Evolutionary conservation across 768 basidiomycete genomes (phyloP).

Genomic region (Xerocomus brunneocitrinus): DNA sequence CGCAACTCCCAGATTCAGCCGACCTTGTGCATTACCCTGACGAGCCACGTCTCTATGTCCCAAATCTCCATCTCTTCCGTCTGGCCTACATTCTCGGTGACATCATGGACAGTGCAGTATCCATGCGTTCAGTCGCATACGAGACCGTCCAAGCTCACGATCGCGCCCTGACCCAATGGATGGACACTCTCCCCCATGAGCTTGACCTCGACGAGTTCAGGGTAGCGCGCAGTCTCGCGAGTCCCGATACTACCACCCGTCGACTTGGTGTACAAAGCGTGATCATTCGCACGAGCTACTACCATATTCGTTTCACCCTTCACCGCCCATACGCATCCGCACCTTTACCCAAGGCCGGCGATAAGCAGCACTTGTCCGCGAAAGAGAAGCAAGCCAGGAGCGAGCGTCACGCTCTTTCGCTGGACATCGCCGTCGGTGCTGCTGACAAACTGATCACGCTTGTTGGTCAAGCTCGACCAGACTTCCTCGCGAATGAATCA

Average conservation of each 20-base stretch:
- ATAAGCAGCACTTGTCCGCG: conserved; percentile 30
- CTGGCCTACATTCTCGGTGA: conserved; percentile 78
- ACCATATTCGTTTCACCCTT: conserved; percentile 81
- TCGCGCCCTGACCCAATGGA: conserved; percentile 66
- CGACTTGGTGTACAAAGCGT: conserved; percentile 78
- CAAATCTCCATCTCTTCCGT: conserved; percentile 70
- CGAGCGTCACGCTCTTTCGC: conserved; percentile 50
- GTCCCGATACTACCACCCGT: conserved; percentile 51
- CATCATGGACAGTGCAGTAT: conserved; percentile 82
- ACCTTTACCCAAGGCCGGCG: conserved; percentile 20
- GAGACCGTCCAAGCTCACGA: conserved; percentile 71
- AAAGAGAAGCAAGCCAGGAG: conserved; percentile 24
- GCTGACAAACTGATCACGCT: conserved; percentile 78
- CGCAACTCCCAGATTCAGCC: conserved; percentile 65
- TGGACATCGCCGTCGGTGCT: conserved; percentile 70
- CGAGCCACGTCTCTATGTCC: conserved; percentile 65
- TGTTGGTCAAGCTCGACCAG: conserved; percentile 70
- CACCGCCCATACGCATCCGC: conserved; percentile 67
- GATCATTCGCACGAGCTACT: conserved; percentile 70
- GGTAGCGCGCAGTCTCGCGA: conserved; percentile 68
- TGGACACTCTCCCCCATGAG: conserved; percentile 70
- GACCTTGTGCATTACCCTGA: conserved; percentile 41
- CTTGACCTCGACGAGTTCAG: conserved; percentile 74
- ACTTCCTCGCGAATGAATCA: conserved; percentile 65
- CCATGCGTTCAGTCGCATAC: conserved; percentile 74